Base-by-base conservation (phyloP, 2,329 filamentous ascomycete genomes). In the Sarocladiaceae sp. region DNA sequence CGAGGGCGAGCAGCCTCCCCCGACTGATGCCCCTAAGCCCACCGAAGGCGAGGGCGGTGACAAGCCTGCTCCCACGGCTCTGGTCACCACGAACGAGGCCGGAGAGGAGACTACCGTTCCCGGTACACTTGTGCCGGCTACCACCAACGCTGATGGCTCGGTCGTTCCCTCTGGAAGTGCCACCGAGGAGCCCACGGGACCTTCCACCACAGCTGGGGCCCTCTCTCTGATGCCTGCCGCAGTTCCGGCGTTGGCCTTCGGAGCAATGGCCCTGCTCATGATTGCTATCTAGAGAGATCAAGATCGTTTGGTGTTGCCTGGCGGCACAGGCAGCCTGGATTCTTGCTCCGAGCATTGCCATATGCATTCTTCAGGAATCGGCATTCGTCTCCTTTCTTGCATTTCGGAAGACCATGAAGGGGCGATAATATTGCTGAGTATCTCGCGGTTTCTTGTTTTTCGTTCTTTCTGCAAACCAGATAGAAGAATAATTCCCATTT, bases 51-150 rank as follows among this genome's bases (percentile, higher is more conserved):
- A 50, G n/a, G 52, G 54, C 46, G 54, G 51, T 15, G 55, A 36
- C 12, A 22, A 50, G 47, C 31, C 47, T 37, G 29, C 20, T 22
- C 35, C 47, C 10, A 50, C 47, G 6, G 47, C 26, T n/a, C 18
- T 50, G 31, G 37, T 31, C 12, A 37, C 29, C 11, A 37, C 47
- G 17, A 50, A 48, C 26, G 13, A 44, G 36, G 31, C 51, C 39
- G 50, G 57, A 42, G 51, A 54, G 25, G 54, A 57, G n/a, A 56
- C 56, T 7, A 60, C 57, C 20, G 58, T 54, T 3, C 54, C 51
- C 11, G 54, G 56, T 10, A 56, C 26, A 4, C 28, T 48, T 17
- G 26, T 48, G 12, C 44, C 44, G 2, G 33, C 40, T 10, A 31
- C 15, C 2, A 37, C 56, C 20, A 53, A 47, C 22, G 37, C 15